phyloP scores from a whole-genome alignment of 208 protist genomes.

The Crithidia sp. region DNA sequence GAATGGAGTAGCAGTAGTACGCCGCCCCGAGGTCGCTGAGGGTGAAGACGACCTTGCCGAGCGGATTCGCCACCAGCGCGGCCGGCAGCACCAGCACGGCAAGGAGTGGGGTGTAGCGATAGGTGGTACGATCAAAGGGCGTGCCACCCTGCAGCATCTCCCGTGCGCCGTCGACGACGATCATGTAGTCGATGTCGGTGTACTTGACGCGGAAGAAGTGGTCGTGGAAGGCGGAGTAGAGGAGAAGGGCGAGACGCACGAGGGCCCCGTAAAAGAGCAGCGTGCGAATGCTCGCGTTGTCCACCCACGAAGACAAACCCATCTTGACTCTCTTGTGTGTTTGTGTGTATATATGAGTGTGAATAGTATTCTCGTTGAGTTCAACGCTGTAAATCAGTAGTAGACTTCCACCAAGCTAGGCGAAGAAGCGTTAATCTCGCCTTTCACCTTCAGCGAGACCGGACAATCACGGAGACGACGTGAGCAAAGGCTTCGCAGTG shows the following conservation, averaged over 20 bases:
- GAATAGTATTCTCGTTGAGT: too few relatives aligned
- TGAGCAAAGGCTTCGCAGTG: too few relatives aligned
- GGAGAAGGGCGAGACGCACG: slow-evolving; percentile 67
- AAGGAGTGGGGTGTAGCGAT: slow-evolving; percentile 95
- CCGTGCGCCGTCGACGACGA: slow-evolving; percentile 94
- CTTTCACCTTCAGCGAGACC: too few relatives aligned
- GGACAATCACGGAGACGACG: too few relatives aligned
- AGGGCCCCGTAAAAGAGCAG: slow-evolving; percentile 52
- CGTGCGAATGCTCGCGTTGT: slow-evolving; percentile 34
- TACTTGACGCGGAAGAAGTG: slow-evolving; percentile 91
- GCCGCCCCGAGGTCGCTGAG: slow-evolving; percentile 80
- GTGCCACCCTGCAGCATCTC: slow-evolving; percentile 77
- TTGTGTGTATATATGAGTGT: background rate
- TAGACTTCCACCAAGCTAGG: too few relatives aligned
- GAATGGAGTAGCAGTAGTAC: slow-evolving; percentile 70
- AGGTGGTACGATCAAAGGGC: slow-evolving; percentile 94
- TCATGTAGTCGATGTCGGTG: slow-evolving; percentile 97
- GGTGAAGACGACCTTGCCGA: slow-evolving; percentile 91
- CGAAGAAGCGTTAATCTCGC: too few relatives aligned
- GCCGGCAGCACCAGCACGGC: slow-evolving; percentile 84
- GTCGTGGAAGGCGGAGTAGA: slow-evolving; percentile 88
- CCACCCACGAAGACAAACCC: slow-evolving; percentile 20
- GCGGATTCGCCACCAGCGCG: slow-evolving; percentile 54
- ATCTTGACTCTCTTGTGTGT: background rate
- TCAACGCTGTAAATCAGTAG: too few relatives aligned